Evolutionary conservation across 495 filamentous ascomycete genomes (phyloP), one percentile per base, ranked within the genome.

Genomic region (Penicillium angulare): DNA sequence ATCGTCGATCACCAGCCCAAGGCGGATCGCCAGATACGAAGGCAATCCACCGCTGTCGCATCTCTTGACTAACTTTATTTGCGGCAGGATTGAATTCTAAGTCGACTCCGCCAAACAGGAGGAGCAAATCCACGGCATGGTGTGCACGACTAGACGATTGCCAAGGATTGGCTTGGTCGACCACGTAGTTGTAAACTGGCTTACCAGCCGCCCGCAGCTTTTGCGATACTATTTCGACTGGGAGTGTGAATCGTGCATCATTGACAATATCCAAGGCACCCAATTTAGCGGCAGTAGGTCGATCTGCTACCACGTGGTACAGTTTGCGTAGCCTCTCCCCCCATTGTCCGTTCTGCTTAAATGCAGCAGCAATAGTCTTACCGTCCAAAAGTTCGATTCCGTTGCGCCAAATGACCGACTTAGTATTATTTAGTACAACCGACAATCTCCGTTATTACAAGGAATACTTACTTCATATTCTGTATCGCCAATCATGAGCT

Each of bases 151-250:
- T 69, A 5, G 72, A 73, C 12, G 64, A 32, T 32, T 74, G 71
- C 65, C 64, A 76, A n/a, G 73, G 73, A 46, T 76, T 76, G 0
- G 57, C 27, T 36, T 75, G 68, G 45, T 76, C 73, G 36, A 76
- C 42, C 1, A 75, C 53, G 38, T 76, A 76, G 27, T 63, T 60
- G 51, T 67, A 74, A 21, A 69, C 70, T 1, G 32, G 53, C 20
- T 70, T 73, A 9, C 59, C 55, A 2, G 58, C 58, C 7, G 55
- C 57, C 1, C 52, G 43, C 0, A 68, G 43, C 42, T 72, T 73
- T 8, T 66, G 49, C 2, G 68, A 41, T 16, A 71, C 39, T 1
- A 68, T 17, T 41, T 74, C 71, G n/a, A 70, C 63, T 4, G 69
- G 66, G 4, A 69, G 57, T 0, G 64, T 53, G 49, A 67, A 72